phyloP scores from a whole-genome alignment of 164 flowering plant genomes.

The Macadamia tetraphylla region DNA sequence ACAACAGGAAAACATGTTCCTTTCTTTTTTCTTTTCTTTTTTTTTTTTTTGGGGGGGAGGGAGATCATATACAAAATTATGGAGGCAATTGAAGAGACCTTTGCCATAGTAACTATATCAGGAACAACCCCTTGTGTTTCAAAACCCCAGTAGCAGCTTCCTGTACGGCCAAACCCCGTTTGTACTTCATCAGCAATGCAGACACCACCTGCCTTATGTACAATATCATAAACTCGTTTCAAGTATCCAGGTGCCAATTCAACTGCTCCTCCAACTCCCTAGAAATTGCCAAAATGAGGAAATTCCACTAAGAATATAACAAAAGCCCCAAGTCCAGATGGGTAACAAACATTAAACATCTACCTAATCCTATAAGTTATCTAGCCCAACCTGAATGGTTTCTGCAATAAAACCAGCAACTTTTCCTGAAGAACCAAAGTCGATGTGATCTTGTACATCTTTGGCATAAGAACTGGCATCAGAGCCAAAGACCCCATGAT shows the following conservation, averaged over 20 bases:
- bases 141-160: conserved; percentile 96
- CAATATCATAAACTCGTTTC: conserved; percentile 79
- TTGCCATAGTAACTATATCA: conserved; percentile 98
- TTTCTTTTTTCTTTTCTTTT: background rate
- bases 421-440: conserved; percentile 83
- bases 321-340: background rate
- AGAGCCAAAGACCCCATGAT: conserved; percentile 81
- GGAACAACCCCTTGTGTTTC: conserved; percentile 92
- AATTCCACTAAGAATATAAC: background rate
- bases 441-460: conserved; percentile 92
- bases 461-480: conserved; percentile 67
- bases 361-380: background rate
- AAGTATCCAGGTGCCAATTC: conserved; percentile 96
- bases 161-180: conserved; percentile 98
- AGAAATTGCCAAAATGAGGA: conserved; percentile 11
- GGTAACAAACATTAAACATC: background rate
- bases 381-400: conserved; percentile 74
- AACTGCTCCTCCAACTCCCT: conserved; percentile 99
- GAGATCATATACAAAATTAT: background rate
- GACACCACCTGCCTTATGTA: conserved; percentile 91
- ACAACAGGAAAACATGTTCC: background rate
- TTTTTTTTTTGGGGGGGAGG: background rate
- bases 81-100: conserved; percentile 41
- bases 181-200: conserved; percentile 99
- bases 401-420: conserved; percentile 98